Conservation (phyloP, 106 monocot genomes). For the Vanilla planifolia region DNA sequence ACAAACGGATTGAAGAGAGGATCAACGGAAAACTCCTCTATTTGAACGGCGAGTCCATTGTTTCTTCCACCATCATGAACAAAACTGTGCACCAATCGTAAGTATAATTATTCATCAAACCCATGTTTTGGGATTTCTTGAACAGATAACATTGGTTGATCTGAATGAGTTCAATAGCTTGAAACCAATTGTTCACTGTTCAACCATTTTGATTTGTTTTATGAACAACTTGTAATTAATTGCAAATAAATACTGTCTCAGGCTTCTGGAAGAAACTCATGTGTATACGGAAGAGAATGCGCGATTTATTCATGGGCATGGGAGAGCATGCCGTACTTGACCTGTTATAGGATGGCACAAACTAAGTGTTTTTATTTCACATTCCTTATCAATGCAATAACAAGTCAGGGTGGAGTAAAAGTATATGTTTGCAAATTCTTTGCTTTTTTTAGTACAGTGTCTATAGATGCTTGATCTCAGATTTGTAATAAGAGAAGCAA, state of each 20-base stretch:
- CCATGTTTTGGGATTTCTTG: too few species aligned
- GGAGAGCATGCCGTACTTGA: constrained; percentile 35
- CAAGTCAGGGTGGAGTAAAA: too few species aligned
- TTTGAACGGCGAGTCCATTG: constrained; percentile 44
- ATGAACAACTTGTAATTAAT: background rate
- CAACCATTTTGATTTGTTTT: too few species aligned
- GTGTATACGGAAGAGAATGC: constrained; percentile 77
- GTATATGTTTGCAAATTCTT: background rate
- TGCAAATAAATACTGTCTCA: constrained; percentile 8
- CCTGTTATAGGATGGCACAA: background rate
- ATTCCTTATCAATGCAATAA: too few species aligned
- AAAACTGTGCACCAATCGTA: constrained; percentile 57
- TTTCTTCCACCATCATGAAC: constrained; percentile 70
- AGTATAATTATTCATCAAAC: too few species aligned
- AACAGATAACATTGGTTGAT: too few species aligned
- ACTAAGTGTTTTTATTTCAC: too few species aligned
- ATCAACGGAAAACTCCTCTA: constrained; percentile 55
- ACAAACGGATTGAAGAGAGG: constrained; percentile 43
- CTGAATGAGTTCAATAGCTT: too few species aligned
- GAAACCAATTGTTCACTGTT: too few species aligned
- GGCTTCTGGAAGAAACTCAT: constrained; percentile 67
- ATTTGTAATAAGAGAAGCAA: background rate
- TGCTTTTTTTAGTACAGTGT: background rate
- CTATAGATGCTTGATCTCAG: background rate
- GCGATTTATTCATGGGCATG: constrained; percentile 70